These are phyloP conservation scores for Trichoderma gamsii DNA, from an alignment of 495 filamentous ascomycete species.

Conservation along the genomic window DNA sequence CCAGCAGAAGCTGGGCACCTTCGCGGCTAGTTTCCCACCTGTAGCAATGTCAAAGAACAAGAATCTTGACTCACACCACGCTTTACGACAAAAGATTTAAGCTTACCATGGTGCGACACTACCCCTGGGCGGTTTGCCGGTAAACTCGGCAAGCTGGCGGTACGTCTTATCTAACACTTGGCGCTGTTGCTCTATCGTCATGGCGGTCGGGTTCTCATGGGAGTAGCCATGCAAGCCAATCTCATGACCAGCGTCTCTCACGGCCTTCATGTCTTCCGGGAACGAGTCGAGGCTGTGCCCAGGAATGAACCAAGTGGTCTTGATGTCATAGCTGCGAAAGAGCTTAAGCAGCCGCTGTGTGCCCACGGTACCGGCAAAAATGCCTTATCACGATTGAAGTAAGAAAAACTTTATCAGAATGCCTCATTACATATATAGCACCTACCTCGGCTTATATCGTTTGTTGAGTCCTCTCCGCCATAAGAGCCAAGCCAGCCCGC, in stretches of 20 bases:
- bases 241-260: conserved; percentile 72
- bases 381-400: not conserved
- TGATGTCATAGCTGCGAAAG: conserved; percentile 75
- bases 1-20: conserved; percentile 58
- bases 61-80: too few species aligned
- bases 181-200: conserved; percentile 68
- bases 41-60: too few species aligned
- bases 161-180: conserved; percentile 74
- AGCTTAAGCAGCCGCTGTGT: conserved; percentile 66
- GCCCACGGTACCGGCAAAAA: conserved; percentile 59
- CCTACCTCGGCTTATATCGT: conserved; percentile 43
- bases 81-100: too few species aligned
- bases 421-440: too few species aligned
- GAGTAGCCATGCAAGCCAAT: conserved; percentile 72
- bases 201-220: conserved; percentile 68
- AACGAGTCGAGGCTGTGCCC: conserved; percentile 75
- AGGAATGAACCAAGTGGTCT: conserved; percentile 78
- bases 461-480: conserved; percentile 41
- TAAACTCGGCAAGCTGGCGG: conserved; percentile 64
- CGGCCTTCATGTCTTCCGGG: conserved; percentile 65
- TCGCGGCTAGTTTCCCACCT: conserved; percentile 57
- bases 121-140: conserved; percentile 65
- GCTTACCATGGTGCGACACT: conserved; percentile 55
- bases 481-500: conserved; percentile 37
- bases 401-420: not conserved